These are phyloP conservation scores for Wickerhamomyces subpelliculosus DNA, from an alignment of 805 yeast genomes.

Conservation along the genomic window DNA sequence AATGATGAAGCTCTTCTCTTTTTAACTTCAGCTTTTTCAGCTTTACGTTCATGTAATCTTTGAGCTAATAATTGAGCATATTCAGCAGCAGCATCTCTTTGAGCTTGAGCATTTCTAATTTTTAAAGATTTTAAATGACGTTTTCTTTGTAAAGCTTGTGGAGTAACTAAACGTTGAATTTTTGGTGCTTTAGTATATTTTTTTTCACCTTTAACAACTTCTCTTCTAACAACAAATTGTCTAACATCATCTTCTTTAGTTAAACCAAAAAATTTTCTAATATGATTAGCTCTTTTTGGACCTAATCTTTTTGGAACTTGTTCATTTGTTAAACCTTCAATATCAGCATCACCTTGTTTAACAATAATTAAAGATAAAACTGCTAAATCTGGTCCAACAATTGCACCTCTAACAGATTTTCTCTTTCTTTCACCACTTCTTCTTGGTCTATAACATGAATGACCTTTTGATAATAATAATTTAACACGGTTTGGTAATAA, in stretches of 20 bases:
- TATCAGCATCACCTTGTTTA: constrained; percentile 93
- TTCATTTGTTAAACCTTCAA: constrained; percentile 87
- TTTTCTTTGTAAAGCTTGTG: constrained; percentile 99
- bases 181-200: constrained; percentile 99
- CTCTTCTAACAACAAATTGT: constrained; percentile 95
- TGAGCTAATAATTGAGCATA: constrained; percentile 98
- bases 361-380: constrained; percentile 85
- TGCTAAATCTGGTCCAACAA: constrained; percentile 93
- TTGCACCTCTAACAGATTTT: constrained; percentile 98
- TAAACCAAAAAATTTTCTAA: constrained; percentile 99
- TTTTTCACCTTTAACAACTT: constrained; percentile 96
- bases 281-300: constrained; percentile 99
- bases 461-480: constrained; percentile 84
- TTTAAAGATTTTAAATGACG: constrained; percentile 91
- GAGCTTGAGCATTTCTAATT: constrained; percentile 95
- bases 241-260: constrained; percentile 65
- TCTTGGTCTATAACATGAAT: constrained; percentile 99
- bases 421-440: constrained; percentile 98
- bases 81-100: constrained; percentile 99
- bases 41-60: constrained; percentile 97
- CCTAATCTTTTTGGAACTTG: constrained; percentile 97
- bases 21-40: constrained; percentile 96
- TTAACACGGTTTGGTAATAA: constrained; percentile 98
- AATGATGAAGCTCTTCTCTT: constrained; percentile 99
- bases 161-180: constrained; percentile 99